Percentiles rank a stretch among this genome's conserved stretches.
Evolutionary conservation across 805 yeast species (phyloP).

Genomic region (Scheffersomyces lignosus): DNA sequence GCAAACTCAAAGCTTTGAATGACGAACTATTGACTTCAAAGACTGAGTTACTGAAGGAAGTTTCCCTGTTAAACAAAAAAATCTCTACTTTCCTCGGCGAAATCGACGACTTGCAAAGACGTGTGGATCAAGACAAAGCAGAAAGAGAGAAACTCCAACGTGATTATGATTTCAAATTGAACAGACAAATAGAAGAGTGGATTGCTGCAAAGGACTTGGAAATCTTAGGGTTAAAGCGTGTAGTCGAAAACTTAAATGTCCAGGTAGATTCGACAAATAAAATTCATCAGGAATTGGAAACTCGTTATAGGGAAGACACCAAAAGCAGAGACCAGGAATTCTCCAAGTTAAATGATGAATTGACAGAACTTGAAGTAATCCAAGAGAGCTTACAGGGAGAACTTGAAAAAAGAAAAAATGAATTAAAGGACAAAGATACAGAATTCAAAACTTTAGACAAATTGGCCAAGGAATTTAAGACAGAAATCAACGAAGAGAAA

Average conservation of each 20-base stretch:
- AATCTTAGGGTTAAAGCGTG: slow-evolving; percentile 10
- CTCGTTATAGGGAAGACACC: background rate
- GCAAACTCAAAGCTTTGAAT: slow-evolving; percentile 1
- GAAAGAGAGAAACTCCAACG: slow-evolving; percentile 9
- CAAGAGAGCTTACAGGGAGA: background rate
- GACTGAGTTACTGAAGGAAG: slow-evolving; percentile 4
- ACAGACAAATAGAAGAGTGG: slow-evolving; percentile 21
- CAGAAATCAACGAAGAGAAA: background rate
- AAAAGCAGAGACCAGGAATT: background rate
- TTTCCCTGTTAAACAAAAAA: slow-evolving; percentile 1
- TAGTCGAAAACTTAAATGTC: background rate
- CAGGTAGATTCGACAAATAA: background rate
- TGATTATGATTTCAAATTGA: slow-evolving; percentile 24
- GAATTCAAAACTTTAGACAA: background rate
- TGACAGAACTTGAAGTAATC: background rate
- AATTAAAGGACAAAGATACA: background rate
- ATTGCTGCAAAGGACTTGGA: slow-evolving; percentile 22
- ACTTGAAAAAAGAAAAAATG: background rate
- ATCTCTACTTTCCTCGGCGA: background rate
- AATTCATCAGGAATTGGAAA: slow-evolving; percentile 1
- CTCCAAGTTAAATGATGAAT: slow-evolving; percentile 1
- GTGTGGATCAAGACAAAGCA: slow-evolving; percentile 5
- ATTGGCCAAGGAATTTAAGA: background rate
- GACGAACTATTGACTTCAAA: slow-evolving; percentile 3
- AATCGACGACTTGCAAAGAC: background rate